A percentile compares a stretch with the other conserved stretches of the same genome.
phyloP scores from a whole-genome alignment of 2,329 filamentous ascomycete species.

The Stemphylium beticola region DNA sequence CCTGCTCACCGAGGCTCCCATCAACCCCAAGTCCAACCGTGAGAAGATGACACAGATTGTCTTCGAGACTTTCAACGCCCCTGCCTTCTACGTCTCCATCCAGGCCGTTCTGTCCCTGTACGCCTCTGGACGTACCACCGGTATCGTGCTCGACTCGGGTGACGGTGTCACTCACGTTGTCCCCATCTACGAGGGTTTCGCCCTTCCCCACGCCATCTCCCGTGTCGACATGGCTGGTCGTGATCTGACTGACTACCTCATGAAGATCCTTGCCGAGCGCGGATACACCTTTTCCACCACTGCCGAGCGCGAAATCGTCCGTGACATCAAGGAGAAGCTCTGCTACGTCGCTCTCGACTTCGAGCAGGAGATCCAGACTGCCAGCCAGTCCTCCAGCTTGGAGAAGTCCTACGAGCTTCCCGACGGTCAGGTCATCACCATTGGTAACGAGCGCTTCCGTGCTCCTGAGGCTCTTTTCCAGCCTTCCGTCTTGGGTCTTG shows the following conservation, averaged over 20 bases:
- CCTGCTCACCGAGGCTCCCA: slow-evolving; percentile 97
- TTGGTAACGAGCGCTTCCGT: slow-evolving; percentile 99
- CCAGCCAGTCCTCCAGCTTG: slow-evolving; percentile 96
- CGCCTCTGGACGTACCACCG: slow-evolving; percentile 99
- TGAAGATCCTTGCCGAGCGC: slow-evolving; percentile 99
- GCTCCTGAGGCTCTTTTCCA: slow-evolving; percentile 99
- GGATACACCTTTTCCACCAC: slow-evolving; percentile 99
- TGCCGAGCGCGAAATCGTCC: slow-evolving; percentile 99
- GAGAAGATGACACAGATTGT: slow-evolving; percentile 99
- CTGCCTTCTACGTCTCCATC: slow-evolving; percentile 99
- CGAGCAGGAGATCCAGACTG: slow-evolving; percentile 99
- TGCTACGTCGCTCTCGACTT: slow-evolving; percentile 99
- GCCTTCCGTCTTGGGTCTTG: slow-evolving; percentile 96
- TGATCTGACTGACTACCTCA: slow-evolving; percentile 99
- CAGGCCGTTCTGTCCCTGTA: slow-evolving; percentile 99
- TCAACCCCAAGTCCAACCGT: slow-evolving; percentile 99
- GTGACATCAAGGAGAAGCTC: slow-evolving; percentile 99
- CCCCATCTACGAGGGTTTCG: slow-evolving; percentile 99
- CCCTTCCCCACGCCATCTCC: slow-evolving; percentile 98
- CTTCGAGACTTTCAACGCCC: slow-evolving; percentile 99
- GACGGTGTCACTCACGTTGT: slow-evolving; percentile 99
- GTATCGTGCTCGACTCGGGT: slow-evolving; percentile 99
- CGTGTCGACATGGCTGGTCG: slow-evolving; percentile 99
- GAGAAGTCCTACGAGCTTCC: slow-evolving; percentile 99
- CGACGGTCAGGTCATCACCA: slow-evolving; percentile 99